Percentiles rank a stretch among this genome's conserved stretches.
These are phyloP conservation scores for Amphicarpaea edgeworthii DNA, from an alignment of 306 rosid species.

Conservation along the genomic window DNA sequence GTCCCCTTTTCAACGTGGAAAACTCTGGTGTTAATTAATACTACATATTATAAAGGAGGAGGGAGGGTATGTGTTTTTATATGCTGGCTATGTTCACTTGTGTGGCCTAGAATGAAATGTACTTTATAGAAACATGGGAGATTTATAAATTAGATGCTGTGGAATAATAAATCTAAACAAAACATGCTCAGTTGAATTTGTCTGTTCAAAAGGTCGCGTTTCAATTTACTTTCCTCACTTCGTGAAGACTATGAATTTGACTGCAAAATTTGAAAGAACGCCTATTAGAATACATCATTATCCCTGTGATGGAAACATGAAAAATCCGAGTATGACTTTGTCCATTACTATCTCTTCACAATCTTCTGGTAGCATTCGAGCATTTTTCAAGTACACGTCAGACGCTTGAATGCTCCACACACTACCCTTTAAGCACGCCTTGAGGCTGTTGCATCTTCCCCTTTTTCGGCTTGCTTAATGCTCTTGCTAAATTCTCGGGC, in stretches of 20 bases:
- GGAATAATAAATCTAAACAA: conserved; percentile 44
- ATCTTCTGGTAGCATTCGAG: conserved; percentile 53
- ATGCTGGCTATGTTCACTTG: conserved; percentile 1
- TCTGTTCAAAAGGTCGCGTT: conserved; percentile 47
- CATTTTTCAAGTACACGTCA: conserved; percentile 49
- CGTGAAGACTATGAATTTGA: conserved; percentile 48
- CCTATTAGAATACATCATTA: conserved; percentile 61
- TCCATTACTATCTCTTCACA: conserved; percentile 58
- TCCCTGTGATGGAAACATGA: conserved; percentile 49
- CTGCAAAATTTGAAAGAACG: conserved; percentile 64
- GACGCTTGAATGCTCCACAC: conserved; percentile 45
- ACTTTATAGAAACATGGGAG: neutral
- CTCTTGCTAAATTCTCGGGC: conserved; percentile 73
- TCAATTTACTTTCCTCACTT: conserved; percentile 50
- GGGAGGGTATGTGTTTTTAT: too few relatives aligned
- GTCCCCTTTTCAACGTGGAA: neutral
- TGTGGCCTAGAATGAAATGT: neutral
- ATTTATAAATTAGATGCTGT: conserved; percentile 33
- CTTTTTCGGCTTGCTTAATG: conserved; percentile 63
- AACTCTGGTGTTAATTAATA: neutral
- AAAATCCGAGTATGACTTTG: conserved; percentile 50
- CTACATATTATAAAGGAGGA: neutral
- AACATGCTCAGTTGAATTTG: conserved; percentile 35
- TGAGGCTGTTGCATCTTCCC: conserved; percentile 52
- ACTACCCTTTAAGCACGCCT: conserved; percentile 52